phyloP scores from a whole-genome alignment of 306 rosid genomes.

The Glycine tomentella region DNA sequence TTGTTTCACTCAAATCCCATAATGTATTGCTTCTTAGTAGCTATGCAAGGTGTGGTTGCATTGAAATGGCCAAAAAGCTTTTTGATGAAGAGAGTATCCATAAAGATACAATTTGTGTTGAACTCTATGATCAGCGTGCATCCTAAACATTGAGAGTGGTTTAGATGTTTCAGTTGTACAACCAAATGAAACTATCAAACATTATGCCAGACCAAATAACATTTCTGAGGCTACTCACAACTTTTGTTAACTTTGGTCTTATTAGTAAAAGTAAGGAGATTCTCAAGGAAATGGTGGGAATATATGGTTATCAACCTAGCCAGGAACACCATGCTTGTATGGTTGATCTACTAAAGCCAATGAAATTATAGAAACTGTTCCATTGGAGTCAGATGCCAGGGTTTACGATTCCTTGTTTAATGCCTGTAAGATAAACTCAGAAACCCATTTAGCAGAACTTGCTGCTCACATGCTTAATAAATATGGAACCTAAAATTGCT shows the following conservation, averaged over 20 bases:
- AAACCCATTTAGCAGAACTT: constrained; percentile 62
- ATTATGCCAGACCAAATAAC: constrained; percentile 74
- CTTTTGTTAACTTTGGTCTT: constrained; percentile 80
- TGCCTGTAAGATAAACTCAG: constrained; percentile 73
- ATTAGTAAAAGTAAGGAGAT: constrained; percentile 59
- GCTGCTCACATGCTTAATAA: constrained; percentile 78
- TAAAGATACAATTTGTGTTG: constrained; percentile 72
- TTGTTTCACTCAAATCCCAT: constrained; percentile 61
- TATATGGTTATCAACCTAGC: constrained; percentile 62
- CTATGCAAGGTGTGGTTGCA: constrained; percentile 85
- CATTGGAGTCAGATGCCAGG: constrained; percentile 69
- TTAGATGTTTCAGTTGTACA: constrained; percentile 62
- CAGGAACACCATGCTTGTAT: constrained; percentile 80
- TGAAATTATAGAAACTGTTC: constrained; percentile 62
- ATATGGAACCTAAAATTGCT: constrained; percentile 76
- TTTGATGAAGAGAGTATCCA: constrained; percentile 65
- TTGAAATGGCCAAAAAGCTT: constrained; percentile 70
- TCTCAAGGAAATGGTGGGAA: constrained; percentile 74
- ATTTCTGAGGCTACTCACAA: constrained; percentile 70
- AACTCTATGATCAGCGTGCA: constrained; percentile 77
- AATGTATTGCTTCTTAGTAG: constrained; percentile 69
- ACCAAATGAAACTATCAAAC: constrained; percentile 61
- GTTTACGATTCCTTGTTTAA: constrained; percentile 79
- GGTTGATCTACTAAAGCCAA: constrained; percentile 80
- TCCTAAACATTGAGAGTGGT: constrained; percentile 76